Evolutionary conservation across 179 eudicot genomes (phyloP), one percentile per base, ranked within the genome.

Genomic region (Drosera spatulata): DNA sequence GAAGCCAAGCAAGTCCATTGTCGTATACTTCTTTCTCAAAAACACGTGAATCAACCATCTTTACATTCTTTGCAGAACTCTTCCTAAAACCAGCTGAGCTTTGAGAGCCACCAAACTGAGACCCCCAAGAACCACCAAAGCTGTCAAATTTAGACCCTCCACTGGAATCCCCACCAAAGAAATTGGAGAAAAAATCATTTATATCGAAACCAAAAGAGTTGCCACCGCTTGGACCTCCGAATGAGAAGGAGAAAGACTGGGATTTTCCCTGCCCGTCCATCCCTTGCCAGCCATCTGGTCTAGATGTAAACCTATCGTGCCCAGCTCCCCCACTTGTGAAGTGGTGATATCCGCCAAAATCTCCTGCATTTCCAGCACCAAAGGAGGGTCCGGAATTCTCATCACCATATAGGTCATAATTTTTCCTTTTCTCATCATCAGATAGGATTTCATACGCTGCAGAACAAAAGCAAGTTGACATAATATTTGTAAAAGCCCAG

Each of bases 361-460:
- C 72, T 55, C 86, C 88, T 65, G 77, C 64, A 66, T 65, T 68
- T 41, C 95, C 86, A 55, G 73, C 69, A 60, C 73, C 86, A 70
- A 91, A 91, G 48, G 95, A 90, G 58, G 96, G 93, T 46, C 72
- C 80, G 12, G 84, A 91, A 72, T 59, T 76, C 70, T 82, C 98
- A 71, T 91, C 93, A 11, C 98, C 98, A 64, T 85, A 86, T 38
- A 88, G 75, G 68, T 91, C 96, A 73, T 88, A 91, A 53, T 91
- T 91, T 73, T 91, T 91, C 76, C 98, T 75, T 71, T 88, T 88
- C 58, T 86, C 73, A 66, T 91, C 98, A 66, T 91, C 98, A 3
- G 96, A 88, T 65, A 91, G 69, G 41, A 86, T 81, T 62, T 91
- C 98, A 68, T 91, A 88, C 41, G 98, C 98, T 91, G 85, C 67